phyloP scores from a whole-genome alignment of 2,329 filamentous ascomycete species.

The Phaeoacremonium minimum region DNA sequence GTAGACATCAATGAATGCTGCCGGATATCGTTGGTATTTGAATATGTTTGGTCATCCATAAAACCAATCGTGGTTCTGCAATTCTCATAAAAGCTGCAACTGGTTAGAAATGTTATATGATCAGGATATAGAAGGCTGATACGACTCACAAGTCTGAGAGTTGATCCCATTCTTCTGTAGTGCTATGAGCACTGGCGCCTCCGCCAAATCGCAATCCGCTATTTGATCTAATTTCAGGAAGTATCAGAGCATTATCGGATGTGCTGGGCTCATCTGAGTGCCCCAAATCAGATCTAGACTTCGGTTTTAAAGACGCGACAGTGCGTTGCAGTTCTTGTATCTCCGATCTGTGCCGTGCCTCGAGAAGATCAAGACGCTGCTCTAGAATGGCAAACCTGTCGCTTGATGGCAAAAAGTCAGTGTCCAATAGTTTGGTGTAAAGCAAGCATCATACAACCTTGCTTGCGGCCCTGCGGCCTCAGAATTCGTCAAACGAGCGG shows the following conservation, averaged over 20 bases:
- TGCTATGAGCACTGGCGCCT: background rate
- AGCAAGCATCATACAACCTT: background rate
- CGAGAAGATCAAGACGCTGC: background rate
- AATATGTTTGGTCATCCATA: background rate
- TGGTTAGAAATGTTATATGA: background rate
- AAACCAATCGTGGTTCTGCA: background rate
- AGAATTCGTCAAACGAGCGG: background rate
- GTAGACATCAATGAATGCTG: background rate
- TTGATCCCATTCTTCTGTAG: constrained; percentile 1
- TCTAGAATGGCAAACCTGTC: background rate
- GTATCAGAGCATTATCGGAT: background rate
- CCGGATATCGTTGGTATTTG: background rate
- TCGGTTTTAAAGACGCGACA: background rate
- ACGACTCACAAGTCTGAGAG: background rate
- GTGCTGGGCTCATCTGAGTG: background rate
- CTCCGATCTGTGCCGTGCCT: background rate
- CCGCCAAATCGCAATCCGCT: background rate
- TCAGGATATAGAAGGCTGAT: background rate
- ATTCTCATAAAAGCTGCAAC: background rate
- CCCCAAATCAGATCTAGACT: background rate
- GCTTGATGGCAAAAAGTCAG: background rate
- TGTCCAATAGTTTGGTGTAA: background rate
- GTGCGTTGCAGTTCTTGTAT: background rate
- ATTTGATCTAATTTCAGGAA: background rate
- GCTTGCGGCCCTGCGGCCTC: background rate